Evolutionary conservation across 2,329 filamentous ascomycete genomes (phyloP), one percentile per base, ranked within the genome.

Genomic region (Nothomitra cinnamomea): DNA sequence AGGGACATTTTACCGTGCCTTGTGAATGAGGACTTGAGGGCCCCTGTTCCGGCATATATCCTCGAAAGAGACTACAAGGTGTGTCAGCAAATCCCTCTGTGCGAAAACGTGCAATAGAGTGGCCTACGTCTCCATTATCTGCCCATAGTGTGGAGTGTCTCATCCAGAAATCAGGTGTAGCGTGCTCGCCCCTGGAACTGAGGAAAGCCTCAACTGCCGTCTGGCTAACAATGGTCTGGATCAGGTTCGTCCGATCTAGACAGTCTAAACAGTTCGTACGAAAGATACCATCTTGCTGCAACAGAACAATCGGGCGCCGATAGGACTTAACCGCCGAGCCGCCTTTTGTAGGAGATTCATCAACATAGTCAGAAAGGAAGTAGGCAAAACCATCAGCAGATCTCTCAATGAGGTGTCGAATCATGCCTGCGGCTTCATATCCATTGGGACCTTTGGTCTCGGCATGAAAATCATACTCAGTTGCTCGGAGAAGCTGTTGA

Each of bases 231-330:
- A 96, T 86, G 0, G 89, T 94, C 68, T 98, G 92, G 25, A 98
- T 87, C 25, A 96, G 73, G 64, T 98, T 98, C 6, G 92, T 98
- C 55, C 92, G 80, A 65, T 98, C 92, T 43, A 98, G 72, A 64
- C 92, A 98, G 66, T 98, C 92, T 24, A 98, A 73, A 65, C 92
- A 98, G 62, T 98, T 98, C 2, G 89, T 95, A 57, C 90, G 78
- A 66, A 96, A 96, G 4, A 94, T 79, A n/a, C 92, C 90, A 64
- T 94, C 87, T 67, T 98, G 92, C 64, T 94, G 87, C 51, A 95
- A 70, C 21, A 94, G 78, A 1, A 87, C 80, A 6, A 85, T 76
- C 2, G 74, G 69, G 54, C 69, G 66, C 53, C 64, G 63, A 56
- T 66, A 58, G 2, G 66, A 17, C 17, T 28, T 43, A 52, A 19